Conservation (phyloP, 306 rosid species). For the Hippophae tibetana region DNA sequence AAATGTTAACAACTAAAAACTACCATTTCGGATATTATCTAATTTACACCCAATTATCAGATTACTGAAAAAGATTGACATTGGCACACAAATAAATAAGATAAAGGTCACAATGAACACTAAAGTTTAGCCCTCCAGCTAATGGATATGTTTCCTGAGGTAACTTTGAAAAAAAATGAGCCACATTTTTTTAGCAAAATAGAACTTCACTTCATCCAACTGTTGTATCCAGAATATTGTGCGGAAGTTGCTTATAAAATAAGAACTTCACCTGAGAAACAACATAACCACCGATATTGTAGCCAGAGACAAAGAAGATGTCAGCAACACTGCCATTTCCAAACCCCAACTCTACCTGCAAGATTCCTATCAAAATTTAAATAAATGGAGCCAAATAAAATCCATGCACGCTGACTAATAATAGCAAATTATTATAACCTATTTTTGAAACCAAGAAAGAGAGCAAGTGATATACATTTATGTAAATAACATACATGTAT, state of each 20-base stretch:
- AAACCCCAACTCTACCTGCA: slow-evolving; percentile 85
- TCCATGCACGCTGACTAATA: slow-evolving; percentile 12
- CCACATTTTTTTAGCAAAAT: too few relatives aligned
- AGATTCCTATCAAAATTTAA: slow-evolving; percentile 14
- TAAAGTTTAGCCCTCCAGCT: too few relatives aligned
- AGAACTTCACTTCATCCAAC: too few relatives aligned
- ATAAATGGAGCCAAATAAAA: slow-evolving; percentile 16
- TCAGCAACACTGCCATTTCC: slow-evolving; percentile 62
- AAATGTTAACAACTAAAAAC: not conserved
- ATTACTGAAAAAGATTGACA: too few relatives aligned
- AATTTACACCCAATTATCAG: not conserved
- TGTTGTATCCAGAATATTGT: not conserved
- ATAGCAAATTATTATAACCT: not conserved
- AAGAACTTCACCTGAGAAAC: slow-evolving; percentile 79
- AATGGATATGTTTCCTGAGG: too few relatives aligned
- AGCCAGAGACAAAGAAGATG: slow-evolving; percentile 75
- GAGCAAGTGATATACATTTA: slow-evolving; percentile 3
- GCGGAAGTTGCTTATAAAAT: slow-evolving; percentile 9
- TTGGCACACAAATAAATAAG: too few relatives aligned
- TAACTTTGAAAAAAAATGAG: too few relatives aligned
- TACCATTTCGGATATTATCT: not conserved
- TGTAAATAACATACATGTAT: not conserved
- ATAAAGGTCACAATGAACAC: too few relatives aligned
- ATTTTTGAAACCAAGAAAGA: not conserved
- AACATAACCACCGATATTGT: slow-evolving; percentile 68